Evolutionary conservation across 78 protist genomes (phyloP), one percentile per base, ranked within the genome.

Genomic region (Dictyostelium capitatum): DNA sequence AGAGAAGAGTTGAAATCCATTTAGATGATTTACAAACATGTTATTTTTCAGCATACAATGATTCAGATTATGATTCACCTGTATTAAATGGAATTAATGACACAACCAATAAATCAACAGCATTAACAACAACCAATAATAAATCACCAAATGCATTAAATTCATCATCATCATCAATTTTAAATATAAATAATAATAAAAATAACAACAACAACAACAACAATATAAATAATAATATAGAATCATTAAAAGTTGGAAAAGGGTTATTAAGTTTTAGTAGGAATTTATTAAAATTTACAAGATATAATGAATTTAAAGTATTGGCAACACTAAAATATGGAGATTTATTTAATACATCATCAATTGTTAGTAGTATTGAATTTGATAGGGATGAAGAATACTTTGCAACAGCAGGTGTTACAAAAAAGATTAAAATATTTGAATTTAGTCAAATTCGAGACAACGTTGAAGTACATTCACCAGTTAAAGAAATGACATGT

Each of bases 401-500:
- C 67, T 96, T 96, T 89, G 96, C 97, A 23, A 92, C 97, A 0
- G 96, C 97, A 8, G 97, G 97, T 54, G 97, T 96, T 2, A 65
- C 92, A 7, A 96, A 96, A 70, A 89, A 93, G 83, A 96, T 96
- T 10, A 87, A 89, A 46, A 47, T 96, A 0, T 96, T 92, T 83
- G 96, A 92, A 11, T 96, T 50, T 53, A 87, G 69, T 14, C 90
- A 77, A 25, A 65, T 80, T 4, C 46, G 65, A 28, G 95, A 83
- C 6, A 25, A 84, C 14, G 83, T 90, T 4, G 96, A 92, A 6
- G 72, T 78, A 8, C 97, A 96, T 79, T 47, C 80, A 6, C 97
- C 97, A 15, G 30, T 89, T 41, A 65, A 32, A 70, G 95, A 92
- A 32, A 92, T 96, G 94, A 51, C 62, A 5, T 82, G 91, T 50